Conservation (phyloP, 768 basidiomycete genomes). For the Psilocybe subaeruginosa region DNA sequence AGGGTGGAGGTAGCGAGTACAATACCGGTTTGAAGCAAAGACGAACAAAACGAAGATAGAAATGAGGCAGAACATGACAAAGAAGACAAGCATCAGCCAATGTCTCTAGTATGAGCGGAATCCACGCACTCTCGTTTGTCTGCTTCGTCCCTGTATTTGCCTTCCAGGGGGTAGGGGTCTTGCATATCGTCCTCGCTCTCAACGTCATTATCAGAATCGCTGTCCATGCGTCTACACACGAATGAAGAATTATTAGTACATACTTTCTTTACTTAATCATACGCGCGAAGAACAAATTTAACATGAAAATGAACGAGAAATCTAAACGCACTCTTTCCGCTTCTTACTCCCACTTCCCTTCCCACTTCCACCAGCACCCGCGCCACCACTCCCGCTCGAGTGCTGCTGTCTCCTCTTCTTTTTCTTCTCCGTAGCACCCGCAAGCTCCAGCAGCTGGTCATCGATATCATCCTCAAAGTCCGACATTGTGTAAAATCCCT, state of each 20-base stretch:
- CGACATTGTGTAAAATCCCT: slow-evolving; percentile 36
- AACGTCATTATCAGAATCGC: slow-evolving; percentile 61
- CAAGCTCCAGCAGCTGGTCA: slow-evolving; percentile 83
- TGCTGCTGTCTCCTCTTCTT: slow-evolving; percentile 55
- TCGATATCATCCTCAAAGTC: slow-evolving; percentile 53
- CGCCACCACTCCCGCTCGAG: slow-evolving; percentile 26
- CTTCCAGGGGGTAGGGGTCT: slow-evolving; percentile 89
- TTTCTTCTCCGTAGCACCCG: slow-evolving; percentile 71
- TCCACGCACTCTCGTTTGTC: slow-evolving; percentile 78
- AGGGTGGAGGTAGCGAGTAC: not conserved
- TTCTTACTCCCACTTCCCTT: slow-evolving; percentile 54
- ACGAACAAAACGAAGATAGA: not conserved
- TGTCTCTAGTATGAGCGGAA: not conserved
- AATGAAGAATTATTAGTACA: slow-evolving; percentile 14
- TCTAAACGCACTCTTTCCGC: not conserved
- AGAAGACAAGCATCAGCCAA: slow-evolving; percentile 6
- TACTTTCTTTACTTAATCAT: not conserved
- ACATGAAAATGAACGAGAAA: not conserved
- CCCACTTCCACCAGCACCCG: slow-evolving; percentile 14
- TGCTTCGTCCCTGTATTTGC: slow-evolving; percentile 83
- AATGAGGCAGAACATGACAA: not conserved
- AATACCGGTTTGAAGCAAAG: not conserved
- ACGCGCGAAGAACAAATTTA: not conserved
- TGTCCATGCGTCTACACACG: slow-evolving; percentile 37
- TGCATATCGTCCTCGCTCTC: slow-evolving; percentile 52